Evolutionary conservation across 345 rosid species (phyloP), one percentile per base, ranked within the genome.

Genomic region (Aurinia saxatilis): DNA sequence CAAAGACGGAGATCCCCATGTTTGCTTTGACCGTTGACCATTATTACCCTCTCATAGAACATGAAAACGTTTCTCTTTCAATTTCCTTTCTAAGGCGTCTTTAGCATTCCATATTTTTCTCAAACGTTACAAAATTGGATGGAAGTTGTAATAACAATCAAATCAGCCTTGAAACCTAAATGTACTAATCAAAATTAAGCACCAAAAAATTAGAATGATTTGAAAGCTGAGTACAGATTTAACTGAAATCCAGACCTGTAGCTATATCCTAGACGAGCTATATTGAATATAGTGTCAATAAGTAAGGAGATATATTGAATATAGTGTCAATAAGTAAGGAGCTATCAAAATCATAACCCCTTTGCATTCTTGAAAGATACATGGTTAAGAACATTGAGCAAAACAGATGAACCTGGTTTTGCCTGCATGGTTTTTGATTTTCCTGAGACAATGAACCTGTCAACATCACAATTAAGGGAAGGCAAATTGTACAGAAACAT

Each of bases 1-100:
- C 65, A 79, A 79, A 74, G 78, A 72, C 81, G 82, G 81, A 73
- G 81, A 75, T 63, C 61, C 25, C 80, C 41, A 73, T 33, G 76
- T 52, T 17, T 31, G 38, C 50, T 15, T 57, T 29, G 54, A 50
- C 72, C 51, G 42, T 64, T 51, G 51, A 64, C 68, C 16, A 30
- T 1, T 34, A 51, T 27, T 27, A 31, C 36, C 33, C 49, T 63
- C 19, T 38, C 58, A 29, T 38, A 50, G 11, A 16, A 4, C 63
- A 58, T 5, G 6, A 44, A 44, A 42, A 1, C 7, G 64, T 44
- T 1, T 42, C 39, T 11, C 30, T 11, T 17, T 31, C 23, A 5
- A 16, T 27, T 39, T 56, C 35, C 10, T 56, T 19, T 19, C n/a
- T 8, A 30, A 15, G 40, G 17, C 38, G 15, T 2, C 16, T 30